Conservation (phyloP, 495 filamentous ascomycete genomes). For the Pyronema omphalodes region DNA sequence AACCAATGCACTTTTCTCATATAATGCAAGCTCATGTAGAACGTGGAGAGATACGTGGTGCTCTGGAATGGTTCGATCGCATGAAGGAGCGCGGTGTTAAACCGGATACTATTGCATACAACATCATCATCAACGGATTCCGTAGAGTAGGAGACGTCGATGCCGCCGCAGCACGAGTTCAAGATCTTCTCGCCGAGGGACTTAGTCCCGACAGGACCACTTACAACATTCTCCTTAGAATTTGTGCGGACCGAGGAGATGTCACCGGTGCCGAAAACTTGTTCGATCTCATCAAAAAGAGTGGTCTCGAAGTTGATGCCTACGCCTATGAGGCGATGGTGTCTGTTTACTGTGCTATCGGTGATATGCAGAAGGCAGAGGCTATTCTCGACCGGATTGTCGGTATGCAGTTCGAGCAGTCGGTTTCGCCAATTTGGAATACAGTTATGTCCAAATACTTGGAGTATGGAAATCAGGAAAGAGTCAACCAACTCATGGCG, state of each 20-base stretch:
- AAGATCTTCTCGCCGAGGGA: slow-evolving; percentile 31
- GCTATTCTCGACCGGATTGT: slow-evolving; percentile 32
- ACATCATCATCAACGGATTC: slow-evolving; percentile 59
- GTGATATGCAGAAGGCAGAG: slow-evolving; percentile 41
- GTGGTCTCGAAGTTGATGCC: slow-evolving; percentile 26
- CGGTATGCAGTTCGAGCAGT: slow-evolving; percentile 27
- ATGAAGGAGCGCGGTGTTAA: slow-evolving; percentile 32
- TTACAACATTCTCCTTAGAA: slow-evolving; percentile 51
- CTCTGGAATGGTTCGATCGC: slow-evolving; percentile 39
- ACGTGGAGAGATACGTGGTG: slow-evolving; percentile 36
- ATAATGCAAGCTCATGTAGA: slow-evolving; percentile 33
- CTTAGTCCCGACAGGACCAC: slow-evolving; percentile 39
- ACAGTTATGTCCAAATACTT: slow-evolving; percentile 32
- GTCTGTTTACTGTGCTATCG: slow-evolving; percentile 48
- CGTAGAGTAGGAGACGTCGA: slow-evolving; percentile 44
- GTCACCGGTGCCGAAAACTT: slow-evolving; percentile 44
- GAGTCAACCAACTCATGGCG: not conserved
- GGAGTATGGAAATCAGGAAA: not conserved
- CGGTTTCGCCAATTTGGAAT: slow-evolving; percentile 57
- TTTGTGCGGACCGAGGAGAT: slow-evolving; percentile 58
- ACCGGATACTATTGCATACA: slow-evolving; percentile 44
- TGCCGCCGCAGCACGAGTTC: slow-evolving; percentile 40
- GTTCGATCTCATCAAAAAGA: slow-evolving; percentile 34
- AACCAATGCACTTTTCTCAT: slow-evolving; percentile 8
- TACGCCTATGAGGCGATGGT: slow-evolving; percentile 48